Conservation (phyloP, 2,329 filamentous ascomycete genomes). For the Trichoderma aggressivum region DNA sequence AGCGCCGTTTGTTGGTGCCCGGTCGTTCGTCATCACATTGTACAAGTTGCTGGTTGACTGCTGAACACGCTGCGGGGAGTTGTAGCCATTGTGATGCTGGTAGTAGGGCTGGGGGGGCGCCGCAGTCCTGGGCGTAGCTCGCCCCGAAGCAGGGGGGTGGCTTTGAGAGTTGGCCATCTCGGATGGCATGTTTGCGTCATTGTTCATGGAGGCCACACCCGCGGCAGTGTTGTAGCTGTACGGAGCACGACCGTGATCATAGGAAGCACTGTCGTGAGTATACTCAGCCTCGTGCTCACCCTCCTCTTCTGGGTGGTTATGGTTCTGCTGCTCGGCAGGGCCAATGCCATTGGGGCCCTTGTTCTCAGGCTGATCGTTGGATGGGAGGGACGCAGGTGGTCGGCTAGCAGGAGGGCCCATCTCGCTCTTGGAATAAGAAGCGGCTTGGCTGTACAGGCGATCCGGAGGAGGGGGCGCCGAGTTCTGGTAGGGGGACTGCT, state of each 20-base stretch:
- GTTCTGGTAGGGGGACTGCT: conserved; percentile 69
- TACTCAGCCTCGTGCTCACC: conserved; percentile 78
- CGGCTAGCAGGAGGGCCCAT: conserved; percentile 78
- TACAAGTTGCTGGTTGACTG: conserved; percentile 78
- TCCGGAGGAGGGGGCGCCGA: conserved; percentile 58
- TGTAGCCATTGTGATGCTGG: conserved; percentile 62
- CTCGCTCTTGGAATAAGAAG: conserved; percentile 74
- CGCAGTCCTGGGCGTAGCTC: conserved; percentile 80
- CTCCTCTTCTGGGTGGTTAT: conserved; percentile 61
- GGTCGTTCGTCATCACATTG: conserved; percentile 82
- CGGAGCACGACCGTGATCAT: conserved; percentile 66
- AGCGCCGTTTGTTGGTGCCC: conserved; percentile 57
- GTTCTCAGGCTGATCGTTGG: conserved; percentile 60
- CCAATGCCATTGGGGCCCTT: conserved; percentile 62
- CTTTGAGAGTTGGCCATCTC: conserved; percentile 79
- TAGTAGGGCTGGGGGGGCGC: conserved; percentile 72
- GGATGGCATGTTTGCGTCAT: conserved; percentile 75
- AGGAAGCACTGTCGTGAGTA: conserved; percentile 75
- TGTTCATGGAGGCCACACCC: conserved; percentile 62
- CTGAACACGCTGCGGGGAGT: conserved; percentile 69
- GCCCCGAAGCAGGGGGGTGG: conserved; percentile 76
- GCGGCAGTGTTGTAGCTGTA: conserved; percentile 68
- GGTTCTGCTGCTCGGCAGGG: conserved; percentile 46
- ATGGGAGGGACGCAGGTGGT: conserved; percentile 53
- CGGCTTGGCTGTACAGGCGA: conserved; percentile 64